Evolutionary conservation across 352 stramenopile species (phyloP).

Genomic region (Phytophthora tubulina): DNA sequence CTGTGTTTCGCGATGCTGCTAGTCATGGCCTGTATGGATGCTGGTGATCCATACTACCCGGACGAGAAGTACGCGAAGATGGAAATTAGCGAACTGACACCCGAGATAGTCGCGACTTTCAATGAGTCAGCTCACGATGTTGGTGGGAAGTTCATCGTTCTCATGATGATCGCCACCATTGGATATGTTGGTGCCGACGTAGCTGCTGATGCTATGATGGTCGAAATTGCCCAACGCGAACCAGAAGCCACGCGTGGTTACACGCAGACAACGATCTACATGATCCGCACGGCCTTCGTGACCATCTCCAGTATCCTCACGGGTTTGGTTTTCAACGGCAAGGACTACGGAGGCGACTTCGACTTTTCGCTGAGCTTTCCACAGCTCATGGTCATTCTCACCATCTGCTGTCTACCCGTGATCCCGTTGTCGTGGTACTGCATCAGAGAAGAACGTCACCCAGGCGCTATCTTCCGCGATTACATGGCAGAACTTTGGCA

Average conservation of each 20-base stretch:
- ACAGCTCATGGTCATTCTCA: constrained; percentile 53
- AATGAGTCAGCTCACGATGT: constrained; percentile 39
- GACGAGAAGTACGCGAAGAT: constrained; percentile 36
- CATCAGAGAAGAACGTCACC: constrained; percentile 53
- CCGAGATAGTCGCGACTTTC: constrained; percentile 36
- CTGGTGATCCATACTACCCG: constrained; percentile 57
- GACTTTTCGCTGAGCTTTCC: constrained; percentile 57
- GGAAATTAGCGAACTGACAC: constrained; percentile 23
- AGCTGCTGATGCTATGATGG: constrained; percentile 50
- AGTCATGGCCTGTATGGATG: constrained; percentile 49
- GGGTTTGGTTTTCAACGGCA: constrained; percentile 53
- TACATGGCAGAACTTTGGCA: constrained; percentile 53
- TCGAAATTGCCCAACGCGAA: constrained; percentile 48
- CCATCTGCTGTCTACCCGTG: constrained; percentile 42
- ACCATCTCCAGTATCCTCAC: constrained; percentile 44
- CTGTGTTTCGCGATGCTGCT: constrained; percentile 54
- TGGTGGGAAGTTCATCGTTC: constrained; percentile 53
- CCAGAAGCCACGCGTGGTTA: constrained; percentile 35
- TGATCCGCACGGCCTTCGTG: constrained; percentile 52
- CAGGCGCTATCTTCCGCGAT: constrained; percentile 39
- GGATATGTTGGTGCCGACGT: constrained; percentile 58
- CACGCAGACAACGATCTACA: constrained; percentile 45
- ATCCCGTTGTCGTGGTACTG: constrained; percentile 58
- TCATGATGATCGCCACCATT: constrained; percentile 57
- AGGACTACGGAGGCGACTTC: constrained; percentile 60